These are phyloP conservation scores for Puya raimondii DNA, from an alignment of 176 grass and related monocot genomes.

Conservation along the genomic window DNA sequence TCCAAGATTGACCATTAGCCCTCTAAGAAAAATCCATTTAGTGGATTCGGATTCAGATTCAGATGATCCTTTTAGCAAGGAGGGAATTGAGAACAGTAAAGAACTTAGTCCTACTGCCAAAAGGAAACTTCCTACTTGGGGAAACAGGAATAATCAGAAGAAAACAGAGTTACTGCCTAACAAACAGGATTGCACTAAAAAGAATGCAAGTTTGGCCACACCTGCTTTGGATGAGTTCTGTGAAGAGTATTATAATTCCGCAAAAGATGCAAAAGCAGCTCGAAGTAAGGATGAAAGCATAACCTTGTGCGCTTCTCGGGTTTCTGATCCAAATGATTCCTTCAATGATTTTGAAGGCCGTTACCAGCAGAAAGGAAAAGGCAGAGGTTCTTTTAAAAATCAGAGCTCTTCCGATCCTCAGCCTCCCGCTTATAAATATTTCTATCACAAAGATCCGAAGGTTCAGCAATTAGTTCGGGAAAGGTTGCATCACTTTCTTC, in stretches of 20 bases:
- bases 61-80: constrained; percentile 31
- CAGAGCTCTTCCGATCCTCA: constrained; percentile 21
- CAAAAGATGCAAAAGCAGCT: constrained; percentile 25
- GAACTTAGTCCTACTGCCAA: constrained; percentile 12
- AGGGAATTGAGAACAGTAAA: constrained; percentile 26
- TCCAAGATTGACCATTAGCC: constrained; percentile 52
- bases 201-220: constrained; percentile 42
- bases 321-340: constrained; percentile 17
- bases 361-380: constrained; percentile 27
- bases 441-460: constrained; percentile 58
- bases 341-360: constrained; percentile 30
- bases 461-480: constrained; percentile 39
- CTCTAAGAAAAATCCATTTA: constrained; percentile 66
- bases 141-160: constrained; percentile 19
- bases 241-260: constrained; percentile 63
- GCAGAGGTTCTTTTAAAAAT: constrained; percentile 18
- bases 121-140: not conserved
- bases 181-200: constrained; percentile 4
- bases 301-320: constrained; percentile 25
- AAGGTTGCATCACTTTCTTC: constrained; percentile 53
- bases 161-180: constrained; percentile 16
- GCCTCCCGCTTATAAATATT: constrained; percentile 58
- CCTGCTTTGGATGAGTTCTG: constrained; percentile 86
- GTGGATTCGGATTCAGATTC: constrained; percentile 83
- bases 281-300: constrained; percentile 21